Conservation (phyloP, 1,284 basidiomycete genomes). For the Salmacisia buchloeana region DNA sequence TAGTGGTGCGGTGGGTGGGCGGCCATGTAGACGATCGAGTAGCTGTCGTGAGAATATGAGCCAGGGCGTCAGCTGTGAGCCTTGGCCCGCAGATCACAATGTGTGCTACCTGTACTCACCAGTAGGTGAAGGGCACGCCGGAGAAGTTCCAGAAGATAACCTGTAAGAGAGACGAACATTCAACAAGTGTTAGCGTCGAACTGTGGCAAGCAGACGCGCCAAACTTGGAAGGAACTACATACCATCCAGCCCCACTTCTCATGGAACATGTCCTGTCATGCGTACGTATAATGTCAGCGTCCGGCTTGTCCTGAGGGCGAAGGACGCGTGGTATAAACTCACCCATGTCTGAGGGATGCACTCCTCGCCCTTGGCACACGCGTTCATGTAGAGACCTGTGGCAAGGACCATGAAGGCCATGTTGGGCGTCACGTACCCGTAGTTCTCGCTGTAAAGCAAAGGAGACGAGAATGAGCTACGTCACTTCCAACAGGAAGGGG, state of each 20-base stretch:
- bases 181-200: no score
- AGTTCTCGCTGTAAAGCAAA: conserved; percentile 57
- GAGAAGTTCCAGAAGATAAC: conserved; percentile 71
- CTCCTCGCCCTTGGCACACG: conserved; percentile 66
- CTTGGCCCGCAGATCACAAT: neutral
- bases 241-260: conserved; percentile 42
- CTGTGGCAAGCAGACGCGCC: neutral
- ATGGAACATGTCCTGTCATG: conserved; percentile 51
- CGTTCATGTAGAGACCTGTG: conserved; percentile 92
- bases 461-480: neutral
- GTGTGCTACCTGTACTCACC: conserved; percentile 40
- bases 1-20: conserved; percentile 84
- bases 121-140: conserved; percentile 73
- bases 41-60: conserved; percentile 30
- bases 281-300: no score
- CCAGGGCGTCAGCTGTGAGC: neutral
- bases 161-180: conserved; percentile 32
- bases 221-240: neutral
- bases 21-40: conserved; percentile 96
- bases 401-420: conserved; percentile 96
- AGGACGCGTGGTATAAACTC: conserved; percentile 48
- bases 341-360: conserved; percentile 96
- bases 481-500: neutral
- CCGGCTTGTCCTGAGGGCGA: no score
- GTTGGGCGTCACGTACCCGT: conserved; percentile 89